These are phyloP conservation scores for Pharus latifolius DNA, from an alignment of 176 grass and related monocot genomes.

Conservation along the genomic window DNA sequence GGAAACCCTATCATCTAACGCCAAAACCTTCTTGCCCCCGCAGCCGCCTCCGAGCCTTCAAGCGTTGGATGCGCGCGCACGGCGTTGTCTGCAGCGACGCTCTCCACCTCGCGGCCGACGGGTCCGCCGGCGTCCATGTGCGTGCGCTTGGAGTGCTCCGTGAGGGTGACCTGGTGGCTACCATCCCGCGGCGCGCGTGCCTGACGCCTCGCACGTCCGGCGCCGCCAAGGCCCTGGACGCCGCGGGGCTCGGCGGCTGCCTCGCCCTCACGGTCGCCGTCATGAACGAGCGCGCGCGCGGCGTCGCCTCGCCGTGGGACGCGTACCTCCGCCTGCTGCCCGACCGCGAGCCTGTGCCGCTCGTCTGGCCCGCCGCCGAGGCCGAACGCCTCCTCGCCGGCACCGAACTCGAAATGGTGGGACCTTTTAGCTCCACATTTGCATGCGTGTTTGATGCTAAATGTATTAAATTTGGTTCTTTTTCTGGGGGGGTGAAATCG, in stretches of 20 bases:
- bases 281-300: slow-evolving; percentile 72
- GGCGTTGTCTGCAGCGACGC: slow-evolving; percentile 84
- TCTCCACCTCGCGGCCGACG: slow-evolving; percentile 35
- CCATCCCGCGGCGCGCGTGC: slow-evolving; percentile 68
- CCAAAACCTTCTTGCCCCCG: background rate
- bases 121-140: slow-evolving; percentile 44
- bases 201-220: slow-evolving; percentile 56
- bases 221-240: slow-evolving; percentile 40
- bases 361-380: slow-evolving; percentile 68
- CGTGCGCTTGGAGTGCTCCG: slow-evolving; percentile 34
- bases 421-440: background rate
- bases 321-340: slow-evolving; percentile 68
- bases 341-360: slow-evolving; percentile 62
- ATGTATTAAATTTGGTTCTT: background rate
- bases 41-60: slow-evolving; percentile 64
- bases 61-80: slow-evolving; percentile 68
- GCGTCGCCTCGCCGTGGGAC: slow-evolving; percentile 42
- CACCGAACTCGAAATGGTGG: slow-evolving; percentile 85
- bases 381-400: slow-evolving; percentile 49
- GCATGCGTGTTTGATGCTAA: background rate
- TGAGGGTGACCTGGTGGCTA: slow-evolving; percentile 66
- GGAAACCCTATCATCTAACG: background rate
- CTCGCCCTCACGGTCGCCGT: slow-evolving; percentile 64
- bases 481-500: background rate
- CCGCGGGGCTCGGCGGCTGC: slow-evolving; percentile 36